Percentiles rank a stretch among this genome's conserved stretches.
These are phyloP conservation scores for Digitaria exilis DNA, from an alignment of 202 grass and related monocot genomes.

Conservation along the genomic window DNA sequence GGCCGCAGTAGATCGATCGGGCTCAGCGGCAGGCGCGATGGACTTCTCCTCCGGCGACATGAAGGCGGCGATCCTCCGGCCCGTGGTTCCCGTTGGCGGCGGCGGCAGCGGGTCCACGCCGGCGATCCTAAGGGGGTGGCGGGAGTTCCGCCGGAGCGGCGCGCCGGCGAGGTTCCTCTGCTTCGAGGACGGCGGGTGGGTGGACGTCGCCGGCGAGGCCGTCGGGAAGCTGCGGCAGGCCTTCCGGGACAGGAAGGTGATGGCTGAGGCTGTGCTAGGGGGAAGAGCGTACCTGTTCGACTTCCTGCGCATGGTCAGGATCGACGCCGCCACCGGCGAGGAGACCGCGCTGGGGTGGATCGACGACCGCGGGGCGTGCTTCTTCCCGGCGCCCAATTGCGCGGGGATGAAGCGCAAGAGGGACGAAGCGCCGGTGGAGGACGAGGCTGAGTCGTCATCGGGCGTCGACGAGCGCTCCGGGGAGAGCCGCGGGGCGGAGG, in stretches of 20 bases:
- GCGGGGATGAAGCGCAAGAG: conserved; percentile 15
- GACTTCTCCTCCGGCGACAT: conserved; percentile 14
- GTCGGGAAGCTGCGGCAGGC: conserved; percentile 34
- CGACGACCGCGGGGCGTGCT: conserved; percentile 65
- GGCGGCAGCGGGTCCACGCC: background rate
- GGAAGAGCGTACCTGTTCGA: conserved; percentile 58
- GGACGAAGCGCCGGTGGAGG: background rate
- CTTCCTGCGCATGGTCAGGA: conserved; percentile 63
- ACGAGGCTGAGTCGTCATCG: conserved; percentile 36
- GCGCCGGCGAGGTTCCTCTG: conserved; percentile 67
- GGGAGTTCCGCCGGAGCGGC: conserved; percentile 51
- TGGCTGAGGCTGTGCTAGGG: conserved; percentile 35
- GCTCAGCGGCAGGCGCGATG: conserved; percentile 5
- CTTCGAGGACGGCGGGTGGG: conserved; percentile 59
- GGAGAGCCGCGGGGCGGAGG: conserved; percentile 25
- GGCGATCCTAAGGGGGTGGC: conserved; percentile 42
- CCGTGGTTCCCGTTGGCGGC: background rate
- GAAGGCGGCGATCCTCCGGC: background rate
- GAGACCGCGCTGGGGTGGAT: conserved; percentile 72
- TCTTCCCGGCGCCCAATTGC: conserved; percentile 56
- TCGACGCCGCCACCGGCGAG: conserved; percentile 50
- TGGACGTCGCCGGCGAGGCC: conserved; percentile 45
- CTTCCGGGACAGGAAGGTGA: conserved; percentile 45
- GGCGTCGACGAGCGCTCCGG: conserved; percentile 45
- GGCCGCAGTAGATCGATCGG: conserved; percentile 23